Conservation (phyloP, 2,329 filamentous ascomycete genomes). For the Endoconidiophora laricicola region DNA sequence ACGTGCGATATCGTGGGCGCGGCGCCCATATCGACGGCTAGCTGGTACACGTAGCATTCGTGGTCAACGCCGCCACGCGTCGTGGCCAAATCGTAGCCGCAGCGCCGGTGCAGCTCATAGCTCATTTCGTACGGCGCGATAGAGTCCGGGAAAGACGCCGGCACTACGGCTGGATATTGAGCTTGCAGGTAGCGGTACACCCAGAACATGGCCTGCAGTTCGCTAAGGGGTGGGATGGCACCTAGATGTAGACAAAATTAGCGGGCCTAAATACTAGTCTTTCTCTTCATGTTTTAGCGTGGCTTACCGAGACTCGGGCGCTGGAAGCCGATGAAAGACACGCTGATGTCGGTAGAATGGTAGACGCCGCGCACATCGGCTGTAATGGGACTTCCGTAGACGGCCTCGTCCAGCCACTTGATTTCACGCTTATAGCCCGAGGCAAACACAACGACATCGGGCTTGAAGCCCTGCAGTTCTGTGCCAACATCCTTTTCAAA, state of each 20-base stretch:
- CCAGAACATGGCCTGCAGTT: slow-evolving; percentile 33
- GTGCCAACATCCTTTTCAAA: slow-evolving; percentile 1
- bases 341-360: slow-evolving; percentile 21
- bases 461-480: slow-evolving; percentile 17
- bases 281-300: background rate
- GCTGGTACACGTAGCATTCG: slow-evolving; percentile 33
- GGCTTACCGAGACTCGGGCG: slow-evolving; percentile 25
- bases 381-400: slow-evolving; percentile 29
- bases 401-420: slow-evolving; percentile 21
- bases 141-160: slow-evolving; percentile 14
- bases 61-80: slow-evolving; percentile 29
- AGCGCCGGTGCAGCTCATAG: slow-evolving; percentile 24
- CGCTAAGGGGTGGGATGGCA: slow-evolving; percentile 31
- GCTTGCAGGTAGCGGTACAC: slow-evolving; percentile 24
- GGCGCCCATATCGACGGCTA: slow-evolving; percentile 29
- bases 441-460: slow-evolving; percentile 29
- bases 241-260: slow-evolving; percentile 16
- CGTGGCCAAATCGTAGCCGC: slow-evolving; percentile 20
- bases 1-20: slow-evolving; percentile 24
- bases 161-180: slow-evolving; percentile 16
- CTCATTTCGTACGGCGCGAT: slow-evolving; percentile 23
- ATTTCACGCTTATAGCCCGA: slow-evolving; percentile 30
- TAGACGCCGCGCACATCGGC: slow-evolving; percentile 38
- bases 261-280: background rate
- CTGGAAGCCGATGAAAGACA: slow-evolving; percentile 32